Evolutionary conservation across 257 asterid genomes (phyloP).

Genomic region (Schizonepeta tenuifolia): DNA sequence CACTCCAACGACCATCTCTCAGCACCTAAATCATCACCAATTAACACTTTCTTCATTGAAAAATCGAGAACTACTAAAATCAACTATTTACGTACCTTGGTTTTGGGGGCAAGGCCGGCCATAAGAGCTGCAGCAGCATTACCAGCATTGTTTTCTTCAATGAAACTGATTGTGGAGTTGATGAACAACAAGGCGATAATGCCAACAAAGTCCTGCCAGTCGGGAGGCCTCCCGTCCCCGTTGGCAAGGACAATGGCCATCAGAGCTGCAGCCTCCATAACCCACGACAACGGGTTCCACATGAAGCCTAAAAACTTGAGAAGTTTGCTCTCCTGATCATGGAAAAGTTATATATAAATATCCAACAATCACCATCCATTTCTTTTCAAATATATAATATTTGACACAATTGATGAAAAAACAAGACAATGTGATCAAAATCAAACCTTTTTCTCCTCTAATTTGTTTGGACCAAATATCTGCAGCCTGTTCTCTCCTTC

Average conservation of each 20-base stretch:
- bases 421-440: background rate
- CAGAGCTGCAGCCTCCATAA: conserved; percentile 93
- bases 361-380: background rate
- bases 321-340: conserved; percentile 72
- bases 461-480: conserved; percentile 86
- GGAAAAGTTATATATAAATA: background rate
- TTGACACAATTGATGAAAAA: background rate
- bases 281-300: conserved; percentile 99
- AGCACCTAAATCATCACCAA: conserved; percentile 48
- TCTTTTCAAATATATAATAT: background rate
- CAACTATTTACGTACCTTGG: conserved; percentile 53
- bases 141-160: conserved; percentile 93
- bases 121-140: conserved; percentile 94
- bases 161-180: conserved; percentile 89
- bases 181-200: conserved; percentile 73
- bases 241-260: conserved; percentile 90
- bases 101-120: conserved; percentile 96
- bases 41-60: background rate
- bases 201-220: conserved; percentile 92
- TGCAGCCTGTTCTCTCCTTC: conserved; percentile 80
- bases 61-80: background rate
- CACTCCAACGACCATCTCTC: conserved; percentile 85
- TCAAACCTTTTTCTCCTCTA: conserved; percentile 84
- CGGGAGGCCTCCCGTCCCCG: conserved; percentile 74
- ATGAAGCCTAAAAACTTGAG: conserved; percentile 90